Percentiles rank a stretch among this genome's conserved stretches.
Evolutionary conservation across 2,329 filamentous ascomycete species (phyloP).

Genomic region (Mariannaea elegans): DNA sequence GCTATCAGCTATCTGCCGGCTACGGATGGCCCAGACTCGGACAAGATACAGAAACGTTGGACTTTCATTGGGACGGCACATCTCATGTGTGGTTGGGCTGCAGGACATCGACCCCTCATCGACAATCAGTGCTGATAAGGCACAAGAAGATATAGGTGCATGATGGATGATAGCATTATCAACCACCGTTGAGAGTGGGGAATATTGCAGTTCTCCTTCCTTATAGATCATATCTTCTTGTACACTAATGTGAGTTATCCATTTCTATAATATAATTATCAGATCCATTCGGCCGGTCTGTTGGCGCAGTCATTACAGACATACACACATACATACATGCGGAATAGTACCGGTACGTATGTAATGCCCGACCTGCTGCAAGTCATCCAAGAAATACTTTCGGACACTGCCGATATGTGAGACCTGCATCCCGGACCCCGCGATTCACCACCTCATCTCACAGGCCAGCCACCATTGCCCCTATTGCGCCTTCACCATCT

Average conservation of each 20-base stretch:
- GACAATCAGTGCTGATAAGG: conserved; percentile 7
- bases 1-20: not conserved
- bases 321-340: too few species aligned
- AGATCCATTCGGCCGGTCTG: not conserved
- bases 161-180: not conserved
- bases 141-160: not conserved
- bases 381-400: not conserved
- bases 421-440: conserved; percentile 5
- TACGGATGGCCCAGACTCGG: not conserved
- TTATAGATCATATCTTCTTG: not conserved
- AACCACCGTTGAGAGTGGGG: not conserved
- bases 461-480: not conserved
- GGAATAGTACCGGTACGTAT: too few species aligned
- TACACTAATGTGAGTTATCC: too few species aligned
- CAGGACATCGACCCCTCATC: conserved; percentile 5
- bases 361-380: not conserved
- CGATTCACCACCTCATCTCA: not conserved
- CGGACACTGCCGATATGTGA: not conserved
- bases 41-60: not conserved
- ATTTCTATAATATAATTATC: not conserved
- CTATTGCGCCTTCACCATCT: not conserved
- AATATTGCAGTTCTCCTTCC: not conserved
- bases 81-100: conserved; percentile 2
- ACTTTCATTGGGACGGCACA: conserved; percentile 10
- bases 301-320: not conserved